phyloP scores from a whole-genome alignment of 148 eudicot genomes.

The Euryodendron excelsum region DNA sequence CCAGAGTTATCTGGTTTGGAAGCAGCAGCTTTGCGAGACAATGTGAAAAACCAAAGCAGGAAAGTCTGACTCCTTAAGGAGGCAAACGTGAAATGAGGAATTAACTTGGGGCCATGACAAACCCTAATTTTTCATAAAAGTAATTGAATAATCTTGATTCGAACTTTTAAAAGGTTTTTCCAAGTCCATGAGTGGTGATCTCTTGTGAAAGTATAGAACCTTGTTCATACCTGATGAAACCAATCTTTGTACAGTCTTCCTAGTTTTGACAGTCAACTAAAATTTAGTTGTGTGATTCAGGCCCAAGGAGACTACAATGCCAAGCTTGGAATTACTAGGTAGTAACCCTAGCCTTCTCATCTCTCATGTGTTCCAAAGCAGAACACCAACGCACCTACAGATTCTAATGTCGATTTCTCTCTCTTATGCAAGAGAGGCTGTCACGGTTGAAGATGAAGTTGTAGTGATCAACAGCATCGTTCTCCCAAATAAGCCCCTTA shows the following conservation, averaged over 20 bases:
- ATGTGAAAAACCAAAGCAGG: too few relatives aligned
- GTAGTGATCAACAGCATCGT: slow-evolving; percentile 76
- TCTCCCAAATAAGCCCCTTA: slow-evolving; percentile 69
- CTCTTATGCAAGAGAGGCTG: slow-evolving; percentile 68
- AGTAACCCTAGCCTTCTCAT: slow-evolving; percentile 8
- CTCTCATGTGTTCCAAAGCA: neutral
- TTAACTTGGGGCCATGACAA: too few relatives aligned
- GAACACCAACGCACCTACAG: neutral
- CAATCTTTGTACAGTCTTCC: neutral
- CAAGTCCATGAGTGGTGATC: neutral
- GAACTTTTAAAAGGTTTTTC: neutral
- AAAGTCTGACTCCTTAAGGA: too few relatives aligned
- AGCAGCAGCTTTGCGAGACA: too few relatives aligned
- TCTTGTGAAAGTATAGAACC: neutral
- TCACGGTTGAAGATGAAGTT: slow-evolving; percentile 79
- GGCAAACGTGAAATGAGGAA: too few relatives aligned
- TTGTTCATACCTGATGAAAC: neutral
- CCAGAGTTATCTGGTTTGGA: too few relatives aligned
- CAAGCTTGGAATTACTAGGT: slow-evolving; percentile 89
- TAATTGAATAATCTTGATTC: neutral
- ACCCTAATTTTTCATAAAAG: too few relatives aligned
- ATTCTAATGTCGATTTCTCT: neutral
- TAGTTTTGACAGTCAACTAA: neutral
- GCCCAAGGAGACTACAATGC: slow-evolving; percentile 74
- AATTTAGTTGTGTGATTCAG: slow-evolving; percentile 38